Evolutionary conservation across 345 rosid genomes (phyloP).

Genomic region (Acer saccharum): DNA sequence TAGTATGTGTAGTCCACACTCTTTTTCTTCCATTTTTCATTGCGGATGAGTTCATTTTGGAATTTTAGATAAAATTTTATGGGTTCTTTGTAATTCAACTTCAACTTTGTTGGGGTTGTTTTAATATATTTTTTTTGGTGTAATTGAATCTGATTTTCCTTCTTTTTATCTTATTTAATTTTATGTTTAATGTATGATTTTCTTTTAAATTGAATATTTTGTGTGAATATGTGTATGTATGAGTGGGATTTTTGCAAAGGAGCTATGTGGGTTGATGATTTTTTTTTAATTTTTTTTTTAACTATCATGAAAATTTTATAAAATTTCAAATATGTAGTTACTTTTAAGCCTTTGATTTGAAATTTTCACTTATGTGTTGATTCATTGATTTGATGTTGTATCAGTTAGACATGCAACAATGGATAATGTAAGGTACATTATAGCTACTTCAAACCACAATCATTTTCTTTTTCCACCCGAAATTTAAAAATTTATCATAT

Average conservation of each 20-base stretch:
- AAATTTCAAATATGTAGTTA: neutral
- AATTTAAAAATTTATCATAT: neutral
- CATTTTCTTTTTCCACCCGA: neutral
- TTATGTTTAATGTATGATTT: neutral
- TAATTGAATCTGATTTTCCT: neutral
- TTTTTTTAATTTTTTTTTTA: too few relatives aligned
- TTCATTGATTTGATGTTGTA: neutral
- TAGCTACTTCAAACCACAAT: neutral
- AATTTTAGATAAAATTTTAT: neutral
- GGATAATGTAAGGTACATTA: constrained; percentile 73
- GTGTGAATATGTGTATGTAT: neutral
- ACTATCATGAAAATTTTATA: too few relatives aligned
- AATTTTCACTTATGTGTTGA: neutral
- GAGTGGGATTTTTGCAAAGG: neutral
- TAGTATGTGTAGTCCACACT: constrained; percentile 27
- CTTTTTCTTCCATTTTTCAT: neutral
- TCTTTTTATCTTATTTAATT: neutral
- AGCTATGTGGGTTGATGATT: too few relatives aligned
- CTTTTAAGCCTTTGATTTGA: constrained; percentile 4
- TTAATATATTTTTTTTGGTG: neutral
- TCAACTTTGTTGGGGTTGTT: neutral
- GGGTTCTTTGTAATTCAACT: constrained; percentile 4
- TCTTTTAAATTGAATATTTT: neutral
- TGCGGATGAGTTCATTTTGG: neutral
- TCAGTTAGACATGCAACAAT: constrained; percentile 51